Evolutionary conservation across 768 basidiomycete species (phyloP), one percentile per base, ranked within the genome.

Genomic region (Sistotremastrum niveocremeum): DNA sequence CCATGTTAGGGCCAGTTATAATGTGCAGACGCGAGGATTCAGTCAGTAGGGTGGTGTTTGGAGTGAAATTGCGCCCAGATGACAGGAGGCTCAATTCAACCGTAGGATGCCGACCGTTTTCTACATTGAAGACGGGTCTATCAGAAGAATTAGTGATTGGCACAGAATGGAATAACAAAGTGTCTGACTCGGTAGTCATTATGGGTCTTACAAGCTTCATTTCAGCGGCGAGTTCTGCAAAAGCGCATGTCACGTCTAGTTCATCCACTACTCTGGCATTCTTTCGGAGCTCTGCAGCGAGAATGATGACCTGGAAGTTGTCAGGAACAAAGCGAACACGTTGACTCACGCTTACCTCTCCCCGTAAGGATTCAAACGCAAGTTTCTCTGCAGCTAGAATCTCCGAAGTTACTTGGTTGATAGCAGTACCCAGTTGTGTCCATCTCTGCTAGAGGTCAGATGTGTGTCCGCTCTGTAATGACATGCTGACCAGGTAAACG

Each of bases 1-100:
- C 88, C 87, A 90, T 93, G 56, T 95, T 97, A 0, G 94, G 93
- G 0, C 93, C 93, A 5, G 93, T 97, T 51, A 98, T 84, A 20
- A 82, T 58, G 52, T 94, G 91, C 7, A 95, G 56, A 31, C 74
- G 77, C 10, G 81, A 77, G 8, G 63, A 55, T 1, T 76, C 66
- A 3, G 65, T 66, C 55, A 98, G 69, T 10, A 65, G 52, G 20
- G 90, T 70, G 2, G 81, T 81, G 60, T 98, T 98, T 0, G 91
- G 80, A 1, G 79, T 86, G 60, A 94, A 98, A 8, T 73, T 67
- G 31, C 91, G 77, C 28, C 82, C 82, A 1, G 76, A 67, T 0
- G 69, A 70, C 38, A 90, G 65, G 4, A 98, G 71, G 9, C 89
- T 88, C 4, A 88, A 70, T 65, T 97, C 94, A 7, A 98, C 93